phyloP scores from a whole-genome alignment of 2,329 filamentous ascomycete genomes.

The Aureobasidium melanogenum region DNA sequence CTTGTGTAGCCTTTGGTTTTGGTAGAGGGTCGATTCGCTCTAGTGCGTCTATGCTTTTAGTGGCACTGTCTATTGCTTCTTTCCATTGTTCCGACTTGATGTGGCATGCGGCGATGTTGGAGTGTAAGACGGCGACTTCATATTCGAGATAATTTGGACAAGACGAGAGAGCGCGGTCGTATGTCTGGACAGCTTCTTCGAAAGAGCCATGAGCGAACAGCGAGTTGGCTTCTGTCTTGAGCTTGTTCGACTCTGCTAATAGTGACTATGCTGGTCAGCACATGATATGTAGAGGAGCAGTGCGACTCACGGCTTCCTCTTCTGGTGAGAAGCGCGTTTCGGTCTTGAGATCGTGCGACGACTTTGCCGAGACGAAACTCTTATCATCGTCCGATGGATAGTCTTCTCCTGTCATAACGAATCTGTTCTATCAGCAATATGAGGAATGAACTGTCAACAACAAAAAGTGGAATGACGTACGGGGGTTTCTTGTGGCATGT shows the following conservation, averaged over 20 bases:
- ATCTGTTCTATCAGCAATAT: background rate
- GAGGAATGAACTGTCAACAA: background rate
- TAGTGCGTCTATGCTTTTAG: constrained; percentile 63
- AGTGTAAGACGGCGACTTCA: constrained; percentile 76
- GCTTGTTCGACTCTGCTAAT: constrained; percentile 59
- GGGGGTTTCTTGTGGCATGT: background rate
- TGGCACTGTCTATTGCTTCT: constrained; percentile 66
- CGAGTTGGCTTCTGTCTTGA: constrained; percentile 68
- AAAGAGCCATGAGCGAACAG: constrained; percentile 68
- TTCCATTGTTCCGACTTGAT: constrained; percentile 82
- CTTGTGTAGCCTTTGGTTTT: constrained; percentile 18
- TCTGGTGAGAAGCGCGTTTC: constrained; percentile 29
- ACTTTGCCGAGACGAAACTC: constrained; percentile 13
- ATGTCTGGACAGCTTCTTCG: constrained; percentile 69
- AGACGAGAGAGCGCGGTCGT: constrained; percentile 68
- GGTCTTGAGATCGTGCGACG: background rate
- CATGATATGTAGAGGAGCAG: background rate
- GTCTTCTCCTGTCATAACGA: constrained; percentile 9
- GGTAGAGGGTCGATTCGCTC: constrained; percentile 48
- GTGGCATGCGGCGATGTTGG: constrained; percentile 84
- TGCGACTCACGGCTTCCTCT: constrained; percentile 33
- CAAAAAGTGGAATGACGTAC: background rate
- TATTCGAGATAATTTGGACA: constrained; percentile 82
- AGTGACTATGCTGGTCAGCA: constrained; percentile 44
- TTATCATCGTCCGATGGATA: constrained; percentile 12